Base-by-base conservation (phyloP, 1,139 yeast genomes). In the Diutina siamensis region DNA sequence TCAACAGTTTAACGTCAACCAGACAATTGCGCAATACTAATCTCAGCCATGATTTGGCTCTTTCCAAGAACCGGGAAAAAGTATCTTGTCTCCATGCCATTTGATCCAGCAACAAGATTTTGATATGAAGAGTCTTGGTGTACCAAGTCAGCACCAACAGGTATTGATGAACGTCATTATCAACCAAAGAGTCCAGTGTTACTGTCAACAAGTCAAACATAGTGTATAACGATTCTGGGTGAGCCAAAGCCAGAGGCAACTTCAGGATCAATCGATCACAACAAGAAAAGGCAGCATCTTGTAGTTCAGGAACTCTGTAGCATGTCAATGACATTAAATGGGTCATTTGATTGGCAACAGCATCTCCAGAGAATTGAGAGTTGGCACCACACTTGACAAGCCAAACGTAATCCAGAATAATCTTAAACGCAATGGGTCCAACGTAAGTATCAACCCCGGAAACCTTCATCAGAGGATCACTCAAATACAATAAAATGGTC, bases 131-230 rank as follows among this genome's bases (percentile, higher is more conserved):
- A 44, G 60, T 63, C 41, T 73, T 67, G n/a, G 95, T 75, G 33
- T 65, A 60, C 57, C 83, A 89, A 31, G 72, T 73, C 40, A 84
- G 78, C 15, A 80, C 74, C 3, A 98, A 97, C 50, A 83, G 86
- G 59, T 87, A 92, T 61, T 81, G 87, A 57, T 83, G 83, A 28
- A 80, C 76, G 53, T 85, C 95, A n/a, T 92, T 88, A 61, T 89
- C 97, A 40, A 83, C 68, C 44, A 87, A 75, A 63, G 95, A 81
- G 52, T 83, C 82, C 62, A 85, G 86, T 44, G 89, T 65, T 45
- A 88, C 66, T 1, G 86, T 78, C 56, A 94, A 68, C 47, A 92
- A 69, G 58, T 94, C 98, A 51, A 94, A 71, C 48, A 89, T 64
- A 0, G 95, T 77, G 62, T 78, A 89, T 50, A 89, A 69, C 53